phyloP scores from a whole-genome alignment of 2,329 filamentous ascomycete genomes.

The Nannizzia gypsea region DNA sequence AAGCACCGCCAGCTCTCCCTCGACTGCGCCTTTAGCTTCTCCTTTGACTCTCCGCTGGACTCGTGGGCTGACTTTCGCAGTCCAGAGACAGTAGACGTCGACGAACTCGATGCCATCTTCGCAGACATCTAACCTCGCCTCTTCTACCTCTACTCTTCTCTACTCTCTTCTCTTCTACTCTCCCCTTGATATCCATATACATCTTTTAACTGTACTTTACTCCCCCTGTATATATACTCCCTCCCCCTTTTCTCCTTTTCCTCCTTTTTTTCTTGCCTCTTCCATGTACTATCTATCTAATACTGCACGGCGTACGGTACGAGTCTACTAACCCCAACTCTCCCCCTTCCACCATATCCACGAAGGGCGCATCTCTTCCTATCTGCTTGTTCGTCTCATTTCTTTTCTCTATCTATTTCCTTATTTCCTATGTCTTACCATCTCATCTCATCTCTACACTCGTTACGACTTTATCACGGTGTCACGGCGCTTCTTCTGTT shows the following conservation, averaged over 20 bases:
- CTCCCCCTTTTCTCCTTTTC: background rate
- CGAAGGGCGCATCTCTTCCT: background rate
- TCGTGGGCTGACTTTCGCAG: constrained; percentile 54
- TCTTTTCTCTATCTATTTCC: no score
- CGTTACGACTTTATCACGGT: no score
- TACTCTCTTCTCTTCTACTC: background rate
- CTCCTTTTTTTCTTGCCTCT: background rate
- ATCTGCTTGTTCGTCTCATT: background rate
- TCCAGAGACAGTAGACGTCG: constrained; percentile 80
- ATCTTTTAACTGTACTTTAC: background rate
- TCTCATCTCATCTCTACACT: no score
- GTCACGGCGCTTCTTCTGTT: background rate
- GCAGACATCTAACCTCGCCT: constrained; percentile 49
- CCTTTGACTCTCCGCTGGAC: constrained; percentile 31
- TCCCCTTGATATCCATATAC: background rate
- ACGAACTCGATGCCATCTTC: constrained; percentile 82
- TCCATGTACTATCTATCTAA: background rate
- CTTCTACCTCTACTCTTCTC: background rate
- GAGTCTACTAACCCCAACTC: background rate
- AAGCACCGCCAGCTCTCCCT: constrained; percentile 5
- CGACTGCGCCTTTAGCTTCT: constrained; percentile 24
- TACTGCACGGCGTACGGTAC: constrained; percentile 3
- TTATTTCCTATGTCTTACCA: no score
- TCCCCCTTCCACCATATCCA: background rate
- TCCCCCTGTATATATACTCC: background rate